Evolutionary conservation across 192 early-diverging fungal genomes (phyloP).

Genomic region (Glomus cerebriforme): DNA sequence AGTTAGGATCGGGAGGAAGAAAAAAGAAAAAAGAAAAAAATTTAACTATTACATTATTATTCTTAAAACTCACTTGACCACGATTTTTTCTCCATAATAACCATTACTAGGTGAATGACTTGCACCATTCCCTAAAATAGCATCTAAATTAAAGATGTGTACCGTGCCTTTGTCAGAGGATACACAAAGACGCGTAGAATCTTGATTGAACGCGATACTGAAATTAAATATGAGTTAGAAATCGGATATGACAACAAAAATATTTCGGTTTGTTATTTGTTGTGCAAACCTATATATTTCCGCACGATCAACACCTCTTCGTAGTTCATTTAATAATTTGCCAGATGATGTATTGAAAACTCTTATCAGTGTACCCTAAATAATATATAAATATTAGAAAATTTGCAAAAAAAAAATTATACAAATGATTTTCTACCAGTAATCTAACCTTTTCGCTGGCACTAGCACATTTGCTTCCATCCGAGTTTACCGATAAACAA

Average conservation of each 20-base stretch:
- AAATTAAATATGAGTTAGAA: neutral
- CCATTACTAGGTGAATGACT: constrained; percentile 42
- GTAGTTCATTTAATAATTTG: constrained; percentile 78
- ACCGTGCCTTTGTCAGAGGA: constrained; percentile 92
- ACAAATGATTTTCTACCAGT: neutral
- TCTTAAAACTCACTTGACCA: constrained; percentile 18
- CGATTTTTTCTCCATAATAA: constrained; percentile 57
- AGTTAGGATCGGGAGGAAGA: neutral
- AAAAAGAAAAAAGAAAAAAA: neutral
- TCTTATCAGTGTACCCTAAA: constrained; percentile 81
- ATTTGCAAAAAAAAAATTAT: neutral
- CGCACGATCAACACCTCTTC: constrained; percentile 85
- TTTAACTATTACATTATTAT: neutral
- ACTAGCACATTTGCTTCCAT: constrained; percentile 81
- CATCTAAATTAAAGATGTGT: constrained; percentile 88
- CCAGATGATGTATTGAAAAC: constrained; percentile 81
- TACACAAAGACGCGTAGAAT: constrained; percentile 76
- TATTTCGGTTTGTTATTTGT: neutral
- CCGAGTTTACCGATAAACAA: constrained; percentile 73
- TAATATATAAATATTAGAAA: neutral
- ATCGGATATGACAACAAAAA: neutral
- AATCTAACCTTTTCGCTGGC: constrained; percentile 68
- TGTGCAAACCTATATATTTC: constrained; percentile 67
- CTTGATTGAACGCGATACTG: constrained; percentile 81
- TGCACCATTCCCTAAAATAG: constrained; percentile 41